phyloP scores from a whole-genome alignment of 2,329 filamentous ascomycete species.

The Aspergillus floridensis region DNA sequence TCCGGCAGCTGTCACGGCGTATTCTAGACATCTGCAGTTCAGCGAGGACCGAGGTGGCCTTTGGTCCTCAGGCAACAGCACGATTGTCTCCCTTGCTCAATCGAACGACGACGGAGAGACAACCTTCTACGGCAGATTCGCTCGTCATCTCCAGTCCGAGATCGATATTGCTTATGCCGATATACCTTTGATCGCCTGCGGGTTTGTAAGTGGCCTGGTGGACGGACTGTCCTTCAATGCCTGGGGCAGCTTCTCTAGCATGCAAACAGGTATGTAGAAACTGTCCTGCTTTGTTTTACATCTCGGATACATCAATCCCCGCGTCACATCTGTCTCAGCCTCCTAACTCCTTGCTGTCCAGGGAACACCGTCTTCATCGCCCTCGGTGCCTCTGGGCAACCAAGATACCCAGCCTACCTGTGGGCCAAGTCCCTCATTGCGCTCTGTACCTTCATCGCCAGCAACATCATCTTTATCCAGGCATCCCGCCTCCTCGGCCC shows the following conservation, averaged over 20 bases:
- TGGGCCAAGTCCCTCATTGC: conserved; percentile 46
- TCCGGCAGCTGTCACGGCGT: conserved; percentile 12
- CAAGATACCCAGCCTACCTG: conserved; percentile 38
- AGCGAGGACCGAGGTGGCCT: conserved; percentile 19
- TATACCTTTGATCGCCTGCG: conserved; percentile 34
- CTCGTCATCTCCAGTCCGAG: conserved; percentile 21
- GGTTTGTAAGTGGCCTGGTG: conserved; percentile 40
- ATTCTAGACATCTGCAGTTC: conserved; percentile 10
- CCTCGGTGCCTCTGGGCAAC: conserved; percentile 42
- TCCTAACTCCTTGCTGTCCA: conserved; percentile 12
- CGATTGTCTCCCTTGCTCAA: conserved; percentile 22
- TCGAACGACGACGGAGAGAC: conserved; percentile 11
- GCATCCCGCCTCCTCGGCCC: conserved; percentile 29
- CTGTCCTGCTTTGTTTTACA: neutral
- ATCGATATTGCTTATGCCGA: conserved; percentile 28
- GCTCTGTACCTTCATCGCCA: conserved; percentile 38
- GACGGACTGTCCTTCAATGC: conserved; percentile 43
- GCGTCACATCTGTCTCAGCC: neutral
- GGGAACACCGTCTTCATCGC: conserved; percentile 47
- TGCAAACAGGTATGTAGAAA: conserved; percentile 40
- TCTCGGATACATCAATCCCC: neutral
- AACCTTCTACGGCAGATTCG: conserved; percentile 14
- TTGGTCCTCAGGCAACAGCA: conserved; percentile 25
- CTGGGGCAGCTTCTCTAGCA: conserved; percentile 44
- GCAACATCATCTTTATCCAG: conserved; percentile 41